These are phyloP conservation scores for Alopecurus myosuroides DNA, from an alignment of 176 grass and related monocot genomes.

Conservation along the genomic window DNA sequence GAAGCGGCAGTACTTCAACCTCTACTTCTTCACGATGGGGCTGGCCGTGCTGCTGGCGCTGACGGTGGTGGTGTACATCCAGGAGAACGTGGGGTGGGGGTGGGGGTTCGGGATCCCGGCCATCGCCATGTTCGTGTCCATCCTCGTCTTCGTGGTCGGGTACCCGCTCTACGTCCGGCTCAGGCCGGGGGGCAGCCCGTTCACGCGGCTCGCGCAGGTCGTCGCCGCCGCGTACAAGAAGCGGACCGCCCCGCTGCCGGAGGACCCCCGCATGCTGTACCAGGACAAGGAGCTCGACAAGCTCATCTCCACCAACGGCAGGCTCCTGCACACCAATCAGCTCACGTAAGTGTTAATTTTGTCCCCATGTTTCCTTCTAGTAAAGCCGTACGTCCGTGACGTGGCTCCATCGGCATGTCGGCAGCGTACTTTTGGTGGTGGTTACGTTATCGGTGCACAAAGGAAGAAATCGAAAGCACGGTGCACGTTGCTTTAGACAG, in stretches of 20 bases:
- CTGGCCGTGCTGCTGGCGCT: conserved; percentile 47
- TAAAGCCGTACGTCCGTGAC: neutral
- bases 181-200: conserved; percentile 46
- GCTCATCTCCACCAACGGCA: conserved; percentile 53
- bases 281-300: conserved; percentile 58
- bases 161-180: conserved; percentile 44
- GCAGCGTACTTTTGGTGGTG: conserved; percentile 7
- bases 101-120: conserved; percentile 56
- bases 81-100: conserved; percentile 65
- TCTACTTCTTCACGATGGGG: conserved; percentile 75
- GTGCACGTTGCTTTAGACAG: neutral
- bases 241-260: conserved; percentile 22
- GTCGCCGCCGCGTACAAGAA: conserved; percentile 46
- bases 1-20: conserved; percentile 68
- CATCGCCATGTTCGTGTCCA: conserved; percentile 45
- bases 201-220: conserved; percentile 46
- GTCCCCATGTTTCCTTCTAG: neutral
- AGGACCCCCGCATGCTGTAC: conserved; percentile 50
- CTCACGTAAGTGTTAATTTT: conserved; percentile 1
- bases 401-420: neutral
- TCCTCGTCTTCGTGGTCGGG: conserved; percentile 44
- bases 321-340: conserved; percentile 22
- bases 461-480: neutral
- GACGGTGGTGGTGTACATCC: conserved; percentile 65
- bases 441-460: neutral